Conservation (phyloP, 2,329 filamentous ascomycete genomes). For the Thelonectria rubi region DNA sequence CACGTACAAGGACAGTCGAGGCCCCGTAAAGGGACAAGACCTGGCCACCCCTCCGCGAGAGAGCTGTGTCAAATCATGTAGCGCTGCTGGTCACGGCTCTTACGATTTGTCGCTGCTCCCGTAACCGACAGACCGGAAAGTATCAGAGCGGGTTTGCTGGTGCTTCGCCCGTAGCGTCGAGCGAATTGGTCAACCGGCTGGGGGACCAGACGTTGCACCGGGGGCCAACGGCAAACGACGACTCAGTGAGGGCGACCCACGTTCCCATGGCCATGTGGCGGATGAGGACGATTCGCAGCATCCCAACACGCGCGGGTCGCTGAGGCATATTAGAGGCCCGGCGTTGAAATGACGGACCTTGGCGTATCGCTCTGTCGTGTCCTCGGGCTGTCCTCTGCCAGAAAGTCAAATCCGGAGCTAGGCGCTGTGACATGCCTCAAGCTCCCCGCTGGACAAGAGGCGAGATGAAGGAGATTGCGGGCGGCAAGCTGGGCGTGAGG, state of each 20-base stretch:
- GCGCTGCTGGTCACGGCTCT: conserved; percentile 25
- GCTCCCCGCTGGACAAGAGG: conserved; percentile 13
- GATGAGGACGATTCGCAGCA: conserved; percentile 35
- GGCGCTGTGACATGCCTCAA: conserved; percentile 15
- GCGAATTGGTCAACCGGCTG: conserved; percentile 37
- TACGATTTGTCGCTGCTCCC: conserved; percentile 22
- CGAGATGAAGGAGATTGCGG: neutral
- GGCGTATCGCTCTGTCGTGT: conserved; percentile 12
- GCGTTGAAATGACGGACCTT: conserved; percentile 7
- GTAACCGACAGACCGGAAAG: conserved; percentile 38
- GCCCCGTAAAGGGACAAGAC: conserved; percentile 27
- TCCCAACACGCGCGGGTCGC: conserved; percentile 30
- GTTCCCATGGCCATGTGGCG: conserved; percentile 44
- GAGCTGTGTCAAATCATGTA: conserved; percentile 33
- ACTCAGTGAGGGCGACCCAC: conserved; percentile 45
- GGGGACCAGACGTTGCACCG: conserved; percentile 33
- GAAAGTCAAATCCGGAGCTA: conserved; percentile 8
- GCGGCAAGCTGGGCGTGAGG: conserved; percentile 14
- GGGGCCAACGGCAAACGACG: conserved; percentile 35
- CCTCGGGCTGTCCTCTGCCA: neutral
- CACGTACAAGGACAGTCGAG: conserved; percentile 36
- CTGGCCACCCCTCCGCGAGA: conserved; percentile 32
- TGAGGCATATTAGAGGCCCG: conserved; percentile 29
- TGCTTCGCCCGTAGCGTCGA: conserved; percentile 35
- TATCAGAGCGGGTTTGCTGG: conserved; percentile 31